Conservation (phyloP, 1,139 yeast species). For the Kodamaea sp. region DNA sequence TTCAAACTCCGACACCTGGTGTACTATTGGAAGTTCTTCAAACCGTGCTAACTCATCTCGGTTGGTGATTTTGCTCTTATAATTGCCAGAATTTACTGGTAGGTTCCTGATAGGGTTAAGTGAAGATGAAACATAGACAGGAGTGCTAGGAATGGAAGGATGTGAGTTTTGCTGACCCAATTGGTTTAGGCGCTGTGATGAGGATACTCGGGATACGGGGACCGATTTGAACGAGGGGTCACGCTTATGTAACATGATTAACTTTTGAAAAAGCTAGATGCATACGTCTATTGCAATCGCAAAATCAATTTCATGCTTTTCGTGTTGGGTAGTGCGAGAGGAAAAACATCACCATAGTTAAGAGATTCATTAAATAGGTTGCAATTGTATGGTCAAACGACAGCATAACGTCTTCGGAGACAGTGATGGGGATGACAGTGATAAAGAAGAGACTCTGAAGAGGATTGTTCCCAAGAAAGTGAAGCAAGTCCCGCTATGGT, state of each 20-base stretch:
- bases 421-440: conserved; percentile 6
- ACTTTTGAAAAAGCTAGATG: too few relatives aligned
- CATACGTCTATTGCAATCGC: too few relatives aligned
- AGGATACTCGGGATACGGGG: conserved; percentile 38
- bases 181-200: conserved; percentile 35
- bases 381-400: conserved; percentile 11
- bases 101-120: conserved; percentile 38
- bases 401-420: conserved; percentile 14
- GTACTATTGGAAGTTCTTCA: conserved; percentile 33
- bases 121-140: conserved; percentile 38
- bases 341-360: too few relatives aligned
- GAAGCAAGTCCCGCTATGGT: not conserved
- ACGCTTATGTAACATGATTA: conserved; percentile 26
- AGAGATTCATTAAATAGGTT: too few relatives aligned
- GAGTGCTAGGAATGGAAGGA: conserved; percentile 31
- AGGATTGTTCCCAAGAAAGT: not conserved
- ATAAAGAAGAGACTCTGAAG: too few relatives aligned
- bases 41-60: conserved; percentile 28
- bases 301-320: too few relatives aligned
- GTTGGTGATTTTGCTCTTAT: conserved; percentile 17
- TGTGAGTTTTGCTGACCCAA: conserved; percentile 16
- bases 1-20: conserved; percentile 30
- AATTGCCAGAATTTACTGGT: conserved; percentile 23
- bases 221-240: conserved; percentile 25
- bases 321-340: too few relatives aligned